phyloP scores from a whole-genome alignment of 2,329 filamentous ascomycete species.

The Lecanicillium sp. region DNA sequence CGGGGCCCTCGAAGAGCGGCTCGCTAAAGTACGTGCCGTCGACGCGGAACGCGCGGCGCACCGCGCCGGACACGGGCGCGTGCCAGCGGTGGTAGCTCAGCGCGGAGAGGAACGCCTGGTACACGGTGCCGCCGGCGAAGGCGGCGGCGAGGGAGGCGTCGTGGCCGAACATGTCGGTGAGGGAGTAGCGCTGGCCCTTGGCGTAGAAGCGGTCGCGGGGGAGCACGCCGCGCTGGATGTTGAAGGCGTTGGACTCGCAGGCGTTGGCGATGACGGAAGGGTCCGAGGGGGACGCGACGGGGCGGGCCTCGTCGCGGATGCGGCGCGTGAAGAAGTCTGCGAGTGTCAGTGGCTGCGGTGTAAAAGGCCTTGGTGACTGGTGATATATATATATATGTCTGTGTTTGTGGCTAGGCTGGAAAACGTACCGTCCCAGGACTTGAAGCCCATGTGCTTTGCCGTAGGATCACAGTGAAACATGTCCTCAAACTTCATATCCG shows the following conservation, averaged over 20 bases:
- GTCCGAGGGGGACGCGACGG: conserved; percentile 52
- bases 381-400: no score
- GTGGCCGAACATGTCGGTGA: conserved; percentile 56
- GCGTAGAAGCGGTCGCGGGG: conserved; percentile 60
- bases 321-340: conserved; percentile 58
- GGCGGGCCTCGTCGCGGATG: conserved; percentile 48
- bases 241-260: conserved; percentile 58
- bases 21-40: conserved; percentile 66
- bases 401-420: not conserved
- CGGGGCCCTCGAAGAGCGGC: conserved; percentile 33
- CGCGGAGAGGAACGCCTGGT: conserved; percentile 64
- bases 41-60: conserved; percentile 52
- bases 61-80: conserved; percentile 56
- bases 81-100: conserved; percentile 70
- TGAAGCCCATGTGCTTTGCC: conserved; percentile 53
- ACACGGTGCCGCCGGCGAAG: conserved; percentile 60
- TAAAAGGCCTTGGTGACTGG: no score
- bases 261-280: conserved; percentile 51
- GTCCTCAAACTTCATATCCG: conserved; percentile 47
- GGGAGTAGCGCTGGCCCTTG: conserved; percentile 63
- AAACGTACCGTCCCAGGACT: conserved; percentile 56
- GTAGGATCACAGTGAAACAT: conserved; percentile 55
- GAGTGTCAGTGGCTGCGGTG: conserved; percentile 7
- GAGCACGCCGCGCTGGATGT: conserved; percentile 43
- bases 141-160: conserved; percentile 42